These are phyloP conservation scores for Trichophyton benhamiae DNA, from an alignment of 2,329 filamentous ascomycete genomes.

Conservation along the genomic window DNA sequence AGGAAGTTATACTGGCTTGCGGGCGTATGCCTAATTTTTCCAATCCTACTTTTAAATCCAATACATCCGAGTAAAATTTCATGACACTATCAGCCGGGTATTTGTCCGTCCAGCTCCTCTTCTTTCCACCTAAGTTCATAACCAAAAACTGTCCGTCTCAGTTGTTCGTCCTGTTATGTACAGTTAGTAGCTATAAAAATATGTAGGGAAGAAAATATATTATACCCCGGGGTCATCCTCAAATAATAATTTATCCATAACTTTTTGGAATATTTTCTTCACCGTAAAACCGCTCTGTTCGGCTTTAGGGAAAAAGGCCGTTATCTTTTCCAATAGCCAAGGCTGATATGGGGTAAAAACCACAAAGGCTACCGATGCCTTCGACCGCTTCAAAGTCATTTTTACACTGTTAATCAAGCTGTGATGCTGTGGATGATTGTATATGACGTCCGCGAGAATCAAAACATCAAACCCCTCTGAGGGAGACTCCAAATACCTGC, in stretches of 20 bases:
- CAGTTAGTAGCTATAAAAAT: neutral
- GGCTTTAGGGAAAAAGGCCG: slow-evolving; percentile 73
- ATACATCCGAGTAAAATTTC: neutral
- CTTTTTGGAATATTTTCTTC: slow-evolving; percentile 66
- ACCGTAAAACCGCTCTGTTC: slow-evolving; percentile 59
- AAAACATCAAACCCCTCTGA: slow-evolving; percentile 57
- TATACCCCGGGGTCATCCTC: slow-evolving; percentile 68
- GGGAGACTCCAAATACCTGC: slow-evolving; percentile 42
- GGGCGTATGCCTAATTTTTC: too few relatives aligned
- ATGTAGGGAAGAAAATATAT: slow-evolving; percentile 9
- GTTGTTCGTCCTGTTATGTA: slow-evolving; percentile 50
- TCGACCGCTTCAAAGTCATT: slow-evolving; percentile 47
- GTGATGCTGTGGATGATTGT: slow-evolving; percentile 76
- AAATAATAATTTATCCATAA: slow-evolving; percentile 79
- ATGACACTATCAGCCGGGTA: neutral
- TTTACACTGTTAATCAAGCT: slow-evolving; percentile 63
- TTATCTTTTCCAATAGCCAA: slow-evolving; percentile 74
- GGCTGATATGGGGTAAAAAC: slow-evolving; percentile 93
- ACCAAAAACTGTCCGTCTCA: slow-evolving; percentile 71
- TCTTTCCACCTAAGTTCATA: slow-evolving; percentile 56
- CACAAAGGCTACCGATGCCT: slow-evolving; percentile 57
- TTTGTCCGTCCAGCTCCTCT: slow-evolving; percentile 11
- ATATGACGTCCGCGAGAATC: slow-evolving; percentile 78
- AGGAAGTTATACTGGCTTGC: too few relatives aligned
- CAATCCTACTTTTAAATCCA: neutral